phyloP scores from a whole-genome alignment of 106 monocot species.

The Platanthera zijinensis region DNA sequence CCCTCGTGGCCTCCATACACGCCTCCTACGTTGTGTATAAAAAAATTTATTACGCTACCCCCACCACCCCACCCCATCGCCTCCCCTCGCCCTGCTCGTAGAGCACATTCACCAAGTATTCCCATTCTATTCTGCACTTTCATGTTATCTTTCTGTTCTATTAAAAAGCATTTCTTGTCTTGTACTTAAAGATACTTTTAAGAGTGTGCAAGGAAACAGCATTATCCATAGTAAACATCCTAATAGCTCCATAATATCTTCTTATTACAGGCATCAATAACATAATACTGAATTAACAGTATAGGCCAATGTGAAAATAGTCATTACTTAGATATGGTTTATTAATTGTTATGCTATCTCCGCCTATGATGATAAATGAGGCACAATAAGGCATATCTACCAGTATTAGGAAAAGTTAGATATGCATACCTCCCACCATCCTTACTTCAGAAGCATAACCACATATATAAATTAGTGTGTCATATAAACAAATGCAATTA shows the following conservation, averaged over 20 bases:
- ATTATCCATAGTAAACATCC: neutral
- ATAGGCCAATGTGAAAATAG: neutral
- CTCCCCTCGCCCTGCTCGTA: no score
- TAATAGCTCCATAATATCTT: neutral
- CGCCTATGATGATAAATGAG: neutral
- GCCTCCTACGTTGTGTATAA: no score
- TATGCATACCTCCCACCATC: neutral
- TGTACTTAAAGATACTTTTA: neutral
- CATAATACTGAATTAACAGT: neutral
- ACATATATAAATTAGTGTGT: neutral
- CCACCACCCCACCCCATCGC: no score
- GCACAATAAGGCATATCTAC: neutral
- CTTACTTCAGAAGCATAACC: neutral
- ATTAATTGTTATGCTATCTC: neutral
- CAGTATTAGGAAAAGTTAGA: neutral
- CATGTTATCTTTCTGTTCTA: no score
- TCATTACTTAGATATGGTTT: neutral
- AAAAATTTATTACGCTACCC: no score
- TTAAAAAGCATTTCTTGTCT: neutral
- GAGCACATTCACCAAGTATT: no score
- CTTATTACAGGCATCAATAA: neutral
- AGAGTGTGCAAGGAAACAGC: neutral
- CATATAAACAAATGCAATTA: conserved; percentile 12
- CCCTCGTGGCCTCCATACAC: no score
- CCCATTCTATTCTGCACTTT: no score